These are phyloP conservation scores for Orbilia blumenaviensis DNA, from an alignment of 2,329 filamentous ascomycete species.

Conservation along the genomic window DNA sequence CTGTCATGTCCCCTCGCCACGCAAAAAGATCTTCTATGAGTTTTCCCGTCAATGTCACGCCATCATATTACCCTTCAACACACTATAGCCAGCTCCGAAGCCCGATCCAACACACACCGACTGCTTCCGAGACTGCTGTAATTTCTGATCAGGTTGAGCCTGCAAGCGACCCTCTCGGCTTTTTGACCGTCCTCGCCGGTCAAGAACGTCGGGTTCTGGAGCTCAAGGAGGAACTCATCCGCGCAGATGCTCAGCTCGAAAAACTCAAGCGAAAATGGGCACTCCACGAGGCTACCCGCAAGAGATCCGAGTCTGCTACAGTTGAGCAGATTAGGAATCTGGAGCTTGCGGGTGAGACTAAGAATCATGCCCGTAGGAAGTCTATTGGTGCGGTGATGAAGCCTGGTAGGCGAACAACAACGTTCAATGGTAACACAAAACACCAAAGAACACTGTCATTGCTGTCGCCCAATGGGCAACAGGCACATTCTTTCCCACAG, in stretches of 20 bases:
- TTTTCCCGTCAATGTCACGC: constrained; percentile 47
- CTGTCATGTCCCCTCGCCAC: constrained; percentile 31
- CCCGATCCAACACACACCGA: constrained; percentile 42
- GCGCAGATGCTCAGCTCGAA: constrained; percentile 79
- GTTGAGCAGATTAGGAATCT: constrained; percentile 68
- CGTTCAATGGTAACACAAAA: constrained; percentile 47
- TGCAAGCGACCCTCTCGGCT: constrained; percentile 68
- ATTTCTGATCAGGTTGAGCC: constrained; percentile 36
- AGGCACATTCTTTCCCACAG: constrained; percentile 59
- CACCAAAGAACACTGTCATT: constrained; percentile 72
- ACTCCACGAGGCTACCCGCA: constrained; percentile 77
- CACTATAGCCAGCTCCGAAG: constrained; percentile 48
- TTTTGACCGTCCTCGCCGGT: constrained; percentile 88
- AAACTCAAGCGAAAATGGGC: constrained; percentile 86
- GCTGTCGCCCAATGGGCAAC: constrained; percentile 71
- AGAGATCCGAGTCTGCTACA: constrained; percentile 63
- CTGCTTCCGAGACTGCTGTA: constrained; percentile 11
- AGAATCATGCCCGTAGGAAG: constrained; percentile 55
- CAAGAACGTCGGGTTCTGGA: constrained; percentile 92
- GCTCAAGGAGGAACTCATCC: constrained; percentile 84
- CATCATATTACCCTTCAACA: constrained; percentile 50
- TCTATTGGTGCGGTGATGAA: constrained; percentile 56
- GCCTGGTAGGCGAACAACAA: constrained; percentile 58
- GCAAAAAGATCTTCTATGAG: constrained; percentile 46
- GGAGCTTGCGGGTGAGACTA: constrained; percentile 63